Conservation (phyloP, 2,329 filamentous ascomycete genomes). For the Fusarium incarnatum region DNA sequence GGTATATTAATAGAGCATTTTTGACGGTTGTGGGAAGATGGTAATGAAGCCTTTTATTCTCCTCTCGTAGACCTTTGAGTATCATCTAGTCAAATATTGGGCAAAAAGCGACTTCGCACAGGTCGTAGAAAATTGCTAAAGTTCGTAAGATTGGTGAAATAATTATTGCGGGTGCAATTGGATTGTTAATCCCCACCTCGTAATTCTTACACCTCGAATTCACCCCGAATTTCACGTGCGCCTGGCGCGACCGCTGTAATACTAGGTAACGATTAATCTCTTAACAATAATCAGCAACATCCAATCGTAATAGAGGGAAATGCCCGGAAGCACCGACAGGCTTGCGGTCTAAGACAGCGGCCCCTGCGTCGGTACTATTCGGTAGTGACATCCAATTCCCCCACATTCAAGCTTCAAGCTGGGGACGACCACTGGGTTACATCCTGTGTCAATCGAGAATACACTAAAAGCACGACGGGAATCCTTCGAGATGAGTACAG, state of each 20-base stretch:
- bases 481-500: too few species aligned
- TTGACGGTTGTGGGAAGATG: too few species aligned
- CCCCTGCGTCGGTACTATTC: slow-evolving; percentile 8
- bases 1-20: neutral
- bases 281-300: neutral
- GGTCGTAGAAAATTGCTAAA: too few species aligned
- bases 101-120: neutral
- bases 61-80: too few species aligned
- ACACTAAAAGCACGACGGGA: accelerated
- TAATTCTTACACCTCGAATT: neutral
- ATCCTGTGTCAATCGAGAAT: neutral
- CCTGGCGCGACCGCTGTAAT: neutral
- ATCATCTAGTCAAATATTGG: too few species aligned
- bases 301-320: neutral
- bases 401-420: neutral
- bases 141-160: too few species aligned
- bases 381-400: neutral
- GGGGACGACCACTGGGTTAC: too few species aligned
- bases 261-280: neutral
- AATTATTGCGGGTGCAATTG: too few species aligned
- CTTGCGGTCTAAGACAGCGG: neutral
- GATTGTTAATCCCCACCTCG: too few species aligned
- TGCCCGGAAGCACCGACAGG: neutral
- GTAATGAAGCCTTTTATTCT: too few species aligned
- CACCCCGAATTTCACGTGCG: slow-evolving; percentile 3